Base-by-base conservation (phyloP, 148 eudicot genomes). In the Rheum nobile region DNA sequence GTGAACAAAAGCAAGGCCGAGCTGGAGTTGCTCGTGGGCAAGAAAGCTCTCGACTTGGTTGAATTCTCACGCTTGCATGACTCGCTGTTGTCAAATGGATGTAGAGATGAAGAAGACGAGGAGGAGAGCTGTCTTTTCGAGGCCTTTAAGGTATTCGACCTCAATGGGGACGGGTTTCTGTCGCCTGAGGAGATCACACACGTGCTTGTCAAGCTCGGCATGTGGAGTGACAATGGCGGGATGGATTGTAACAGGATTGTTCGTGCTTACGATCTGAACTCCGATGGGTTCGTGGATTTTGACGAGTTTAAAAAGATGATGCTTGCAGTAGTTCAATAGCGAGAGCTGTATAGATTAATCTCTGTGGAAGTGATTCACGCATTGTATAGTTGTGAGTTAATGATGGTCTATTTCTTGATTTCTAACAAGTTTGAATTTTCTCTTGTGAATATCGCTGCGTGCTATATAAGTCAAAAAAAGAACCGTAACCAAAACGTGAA, bases 271-370 rank as follows among this genome's bases (percentile, higher is more conserved):
- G 92, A 90, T 84, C 71, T 78, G 13, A 86, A 88, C 74, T 79
- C 86, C 2, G 96, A 88, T 79, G 96, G 92, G 28, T 70, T 88
- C 52, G 75, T 90, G 21, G 92, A 90, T 79, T 90, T 85, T 72
- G 75, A 85, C 1, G 96, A 90, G 84, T 90, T 90, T 50, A 90
- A 89, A 84, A 77, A 71, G 26, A 90, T 90, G 96, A 90, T 88
- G 96, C 74, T 85, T 50, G 75, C 82, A 59, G 72, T 35, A 10
- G 46, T 42, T 42, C 46, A 42, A 10, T 42, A 42, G 46, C 41
- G 1, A 38, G 41, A 38, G 41, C 8, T 42, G 46, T 42, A 42
- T 42, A 1, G 12, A 42, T 3, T 42, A 9, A 42, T 42, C 41
- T 0, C 8, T 38, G 6, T 38, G 10, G 41, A 38, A 6, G 0